Evolutionary conservation across 108 stramenopile genomes (phyloP).

Genomic region (Fistulifera pelliculosa): DNA sequence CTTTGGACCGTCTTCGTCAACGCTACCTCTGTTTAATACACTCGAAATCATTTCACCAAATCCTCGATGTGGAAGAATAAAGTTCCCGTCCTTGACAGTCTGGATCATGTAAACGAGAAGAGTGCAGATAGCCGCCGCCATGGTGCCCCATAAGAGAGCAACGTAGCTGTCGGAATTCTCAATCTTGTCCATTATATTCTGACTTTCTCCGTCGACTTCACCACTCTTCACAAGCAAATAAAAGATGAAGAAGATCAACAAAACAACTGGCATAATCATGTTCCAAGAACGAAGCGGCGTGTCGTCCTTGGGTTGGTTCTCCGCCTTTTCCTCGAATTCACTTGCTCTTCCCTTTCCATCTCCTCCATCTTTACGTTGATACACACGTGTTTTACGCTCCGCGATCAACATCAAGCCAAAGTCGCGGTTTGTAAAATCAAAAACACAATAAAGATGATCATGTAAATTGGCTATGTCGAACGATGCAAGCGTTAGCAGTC

Average conservation of each 20-base stretch:
- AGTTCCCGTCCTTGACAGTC: conserved; percentile 29
- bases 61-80: conserved; percentile 9
- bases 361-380: conserved; percentile 52
- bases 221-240: conserved; percentile 45
- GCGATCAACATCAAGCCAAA: conserved; percentile 64
- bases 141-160: conserved; percentile 54
- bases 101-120: conserved; percentile 40
- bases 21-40: neutral
- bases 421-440: conserved; percentile 33
- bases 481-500: conserved; percentile 1
- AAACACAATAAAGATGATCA: conserved; percentile 16
- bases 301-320: conserved; percentile 26
- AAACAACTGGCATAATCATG: conserved; percentile 19
- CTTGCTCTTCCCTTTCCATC: conserved; percentile 20
- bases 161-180: conserved; percentile 37
- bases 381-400: conserved; percentile 44
- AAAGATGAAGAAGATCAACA: conserved; percentile 49
- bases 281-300: conserved; percentile 49
- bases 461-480: conserved; percentile 7
- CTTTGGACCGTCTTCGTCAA: neutral
- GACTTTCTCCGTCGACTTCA: conserved; percentile 19
- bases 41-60: conserved; percentile 1
- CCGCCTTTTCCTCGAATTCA: conserved; percentile 4
- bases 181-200: conserved; percentile 44
- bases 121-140: conserved; percentile 31